phyloP scores from a whole-genome alignment of 306 rosid genomes.

The Ziziphus jujuba region DNA sequence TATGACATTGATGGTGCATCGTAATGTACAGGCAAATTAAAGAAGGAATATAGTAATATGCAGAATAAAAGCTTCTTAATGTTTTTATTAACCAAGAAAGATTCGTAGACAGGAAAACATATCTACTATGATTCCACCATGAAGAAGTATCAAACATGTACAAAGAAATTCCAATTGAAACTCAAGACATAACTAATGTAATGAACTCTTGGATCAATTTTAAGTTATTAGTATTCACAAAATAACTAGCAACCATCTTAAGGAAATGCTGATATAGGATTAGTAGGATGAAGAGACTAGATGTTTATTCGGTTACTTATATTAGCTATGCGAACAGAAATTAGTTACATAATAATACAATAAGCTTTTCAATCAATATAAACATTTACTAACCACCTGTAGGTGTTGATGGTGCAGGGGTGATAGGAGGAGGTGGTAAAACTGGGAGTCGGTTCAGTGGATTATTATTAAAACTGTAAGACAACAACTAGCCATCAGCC shows the following conservation, averaged over 20 bases:
- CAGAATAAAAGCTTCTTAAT: background rate
- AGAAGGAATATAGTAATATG: background rate
- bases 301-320: conserved; percentile 11
- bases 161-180: too few species aligned
- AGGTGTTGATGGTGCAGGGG: conserved; percentile 34
- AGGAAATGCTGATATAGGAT: conserved; percentile 34
- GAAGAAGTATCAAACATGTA: too few species aligned
- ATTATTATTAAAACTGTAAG: conserved; percentile 70
- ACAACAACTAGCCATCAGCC: conserved; percentile 2
- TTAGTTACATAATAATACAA: background rate
- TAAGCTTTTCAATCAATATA: too few species aligned
- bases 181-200: too few species aligned
- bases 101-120: too few species aligned
- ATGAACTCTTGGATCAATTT: too few species aligned
- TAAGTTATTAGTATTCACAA: too few species aligned
- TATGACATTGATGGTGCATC: background rate
- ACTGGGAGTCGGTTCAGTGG: background rate
- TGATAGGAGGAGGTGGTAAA: conserved; percentile 41
- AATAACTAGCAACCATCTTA: conserved; percentile 37
- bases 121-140: too few species aligned
- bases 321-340: background rate
- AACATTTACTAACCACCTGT: conserved; percentile 41
- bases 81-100: too few species aligned
- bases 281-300: conserved; percentile 27
- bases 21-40: background rate